A percentile compares a stretch with the other conserved stretches of the same genome.
phyloP scores from a whole-genome alignment of 768 basidiomycete species.

The Amanita rubescens region DNA sequence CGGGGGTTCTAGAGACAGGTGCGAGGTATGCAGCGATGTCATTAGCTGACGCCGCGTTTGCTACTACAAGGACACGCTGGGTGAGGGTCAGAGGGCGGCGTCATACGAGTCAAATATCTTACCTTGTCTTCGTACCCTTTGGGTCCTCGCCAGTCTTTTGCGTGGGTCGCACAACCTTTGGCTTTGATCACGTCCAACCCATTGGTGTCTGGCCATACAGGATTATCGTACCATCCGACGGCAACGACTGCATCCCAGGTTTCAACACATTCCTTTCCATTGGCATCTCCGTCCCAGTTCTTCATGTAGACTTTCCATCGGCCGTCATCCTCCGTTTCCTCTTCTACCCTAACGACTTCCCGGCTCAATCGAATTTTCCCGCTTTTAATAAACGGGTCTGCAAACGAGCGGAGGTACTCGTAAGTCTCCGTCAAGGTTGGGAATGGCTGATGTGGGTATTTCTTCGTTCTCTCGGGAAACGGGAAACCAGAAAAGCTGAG shows the following conservation, averaged over 20 bases:
- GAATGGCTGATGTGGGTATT: constrained; percentile 28
- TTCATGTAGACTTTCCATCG: constrained; percentile 32
- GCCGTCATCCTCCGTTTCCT: constrained; percentile 16
- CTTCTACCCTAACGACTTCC: constrained; percentile 33
- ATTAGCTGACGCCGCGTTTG: constrained; percentile 47
- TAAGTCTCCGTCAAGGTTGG: constrained; percentile 32
- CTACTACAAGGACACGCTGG: constrained; percentile 40
- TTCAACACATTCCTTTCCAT: constrained; percentile 21
- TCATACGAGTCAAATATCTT: not conserved
- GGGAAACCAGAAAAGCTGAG: constrained; percentile 31
- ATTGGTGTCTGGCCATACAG: constrained; percentile 34
- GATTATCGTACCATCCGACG: constrained; percentile 38
- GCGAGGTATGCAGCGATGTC: constrained; percentile 43
- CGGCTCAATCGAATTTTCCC: constrained; percentile 32
- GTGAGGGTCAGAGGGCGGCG: not conserved
- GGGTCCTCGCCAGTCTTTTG: constrained; percentile 35
- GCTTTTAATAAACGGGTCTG: constrained; percentile 21
- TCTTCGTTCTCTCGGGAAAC: constrained; percentile 24
- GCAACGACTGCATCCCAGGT: constrained; percentile 43
- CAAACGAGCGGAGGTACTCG: constrained; percentile 28
- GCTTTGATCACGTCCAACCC: constrained; percentile 31
- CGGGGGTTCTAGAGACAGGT: constrained; percentile 28
- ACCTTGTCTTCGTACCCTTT: constrained; percentile 30
- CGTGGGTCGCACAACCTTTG: constrained; percentile 32
- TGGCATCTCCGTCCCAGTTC: constrained; percentile 23